A percentile compares a stretch with the other conserved stretches of the same genome.
Conservation (phyloP, 495 filamentous ascomycete genomes). For the Bombardia bombarda region DNA sequence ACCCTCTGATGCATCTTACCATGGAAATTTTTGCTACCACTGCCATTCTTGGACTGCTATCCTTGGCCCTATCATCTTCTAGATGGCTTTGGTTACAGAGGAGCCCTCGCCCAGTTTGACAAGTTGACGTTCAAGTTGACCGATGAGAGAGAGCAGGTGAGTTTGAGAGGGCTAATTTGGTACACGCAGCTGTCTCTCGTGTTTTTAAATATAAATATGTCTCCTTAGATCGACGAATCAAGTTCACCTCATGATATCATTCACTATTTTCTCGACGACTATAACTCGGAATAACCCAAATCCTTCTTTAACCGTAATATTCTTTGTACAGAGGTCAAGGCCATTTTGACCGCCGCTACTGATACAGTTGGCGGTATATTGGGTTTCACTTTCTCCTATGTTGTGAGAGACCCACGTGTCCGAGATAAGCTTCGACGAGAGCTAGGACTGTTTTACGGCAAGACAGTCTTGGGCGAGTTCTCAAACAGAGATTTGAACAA, state of each 20-base stretch:
- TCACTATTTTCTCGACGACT: slow-evolving; percentile 11
- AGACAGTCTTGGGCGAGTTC: slow-evolving; percentile 9
- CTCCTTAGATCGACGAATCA: no score
- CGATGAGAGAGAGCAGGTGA: slow-evolving; percentile 6
- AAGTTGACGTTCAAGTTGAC: slow-evolving; percentile 5
- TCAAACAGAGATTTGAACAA: slow-evolving; percentile 7
- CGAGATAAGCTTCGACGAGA: slow-evolving; percentile 4
- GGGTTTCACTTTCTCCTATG: slow-evolving; percentile 9
- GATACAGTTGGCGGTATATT: slow-evolving; percentile 15
- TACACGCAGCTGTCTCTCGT: no score
- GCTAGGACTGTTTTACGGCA: slow-evolving; percentile 5
- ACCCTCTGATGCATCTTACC: slow-evolving; percentile 12
- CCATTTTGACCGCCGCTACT: slow-evolving; percentile 12
- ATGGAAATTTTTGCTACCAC: slow-evolving; percentile 13
- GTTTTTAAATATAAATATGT: no score
- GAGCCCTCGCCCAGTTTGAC: slow-evolving; percentile 10
- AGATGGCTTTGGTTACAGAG: slow-evolving; percentile 1
- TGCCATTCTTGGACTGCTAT: slow-evolving; percentile 8
- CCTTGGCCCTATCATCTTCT: slow-evolving; percentile 10
- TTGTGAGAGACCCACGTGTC: slow-evolving; percentile 2
- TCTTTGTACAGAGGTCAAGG: slow-evolving; percentile 9
- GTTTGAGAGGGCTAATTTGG: not conserved
- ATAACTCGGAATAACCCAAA: slow-evolving; percentile 8
- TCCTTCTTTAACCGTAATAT: slow-evolving; percentile 10
- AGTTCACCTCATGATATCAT: slow-evolving; percentile 16